Conservation (phyloP, 139 green algal genomes). For the Monoraphidium neglectum region DNA sequence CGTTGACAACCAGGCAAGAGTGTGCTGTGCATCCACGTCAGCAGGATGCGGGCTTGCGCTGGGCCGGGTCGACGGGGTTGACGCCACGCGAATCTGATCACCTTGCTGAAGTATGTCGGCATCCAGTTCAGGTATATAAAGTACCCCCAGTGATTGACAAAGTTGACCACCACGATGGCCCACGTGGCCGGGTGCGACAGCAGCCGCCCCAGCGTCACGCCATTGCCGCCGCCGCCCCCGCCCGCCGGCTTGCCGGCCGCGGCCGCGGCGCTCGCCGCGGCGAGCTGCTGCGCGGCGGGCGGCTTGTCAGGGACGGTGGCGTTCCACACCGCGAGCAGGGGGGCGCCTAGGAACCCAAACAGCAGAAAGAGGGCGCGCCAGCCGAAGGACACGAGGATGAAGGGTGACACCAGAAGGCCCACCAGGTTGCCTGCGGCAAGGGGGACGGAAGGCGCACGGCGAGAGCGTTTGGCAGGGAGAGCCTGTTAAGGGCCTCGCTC, state of each 20-base stretch:
- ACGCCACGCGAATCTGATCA: slow-evolving; percentile 23
- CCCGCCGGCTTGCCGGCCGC: not conserved
- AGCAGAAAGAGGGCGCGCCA: slow-evolving; percentile 82
- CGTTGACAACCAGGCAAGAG: not conserved
- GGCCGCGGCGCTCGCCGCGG: not conserved
- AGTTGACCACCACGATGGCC: slow-evolving; percentile 89
- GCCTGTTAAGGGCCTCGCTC: too few species aligned
- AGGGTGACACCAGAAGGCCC: slow-evolving; percentile 78
- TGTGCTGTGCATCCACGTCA: not conserved
- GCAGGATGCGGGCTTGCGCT: too few species aligned
- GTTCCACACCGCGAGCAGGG: slow-evolving; percentile 77
- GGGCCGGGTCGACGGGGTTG: too few species aligned
- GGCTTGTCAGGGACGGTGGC: slow-evolving; percentile 52
- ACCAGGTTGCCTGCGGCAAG: slow-evolving; percentile 74
- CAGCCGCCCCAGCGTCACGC: slow-evolving; percentile 43
- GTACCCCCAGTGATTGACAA: slow-evolving; percentile 90
- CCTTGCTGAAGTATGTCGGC: slow-evolving; percentile 87
- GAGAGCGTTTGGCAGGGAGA: too few species aligned
- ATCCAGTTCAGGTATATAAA: slow-evolving; percentile 98
- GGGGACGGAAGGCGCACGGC: too few species aligned
- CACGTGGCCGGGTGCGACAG: slow-evolving; percentile 64
- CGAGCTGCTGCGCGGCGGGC: too few species aligned
- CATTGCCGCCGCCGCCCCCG: not conserved
- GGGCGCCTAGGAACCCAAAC: slow-evolving; percentile 75
- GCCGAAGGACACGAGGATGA: slow-evolving; percentile 70